Percentiles rank a stretch among this genome's conserved stretches.
phyloP scores from a whole-genome alignment of 768 basidiomycete species.

The Punctularia strigosozonata region DNA sequence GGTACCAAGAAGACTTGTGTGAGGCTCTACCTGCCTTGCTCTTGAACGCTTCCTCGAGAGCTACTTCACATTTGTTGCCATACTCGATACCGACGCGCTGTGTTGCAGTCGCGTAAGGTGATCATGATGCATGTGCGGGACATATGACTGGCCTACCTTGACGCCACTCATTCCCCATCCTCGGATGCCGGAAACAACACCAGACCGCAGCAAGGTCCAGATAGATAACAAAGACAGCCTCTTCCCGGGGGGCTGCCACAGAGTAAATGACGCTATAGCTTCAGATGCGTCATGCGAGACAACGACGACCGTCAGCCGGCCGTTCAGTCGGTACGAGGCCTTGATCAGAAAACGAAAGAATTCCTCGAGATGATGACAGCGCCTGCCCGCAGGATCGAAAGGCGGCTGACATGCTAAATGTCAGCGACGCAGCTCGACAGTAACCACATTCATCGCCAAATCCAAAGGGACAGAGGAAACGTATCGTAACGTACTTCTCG shows the following conservation, averaged over 20 bases:
- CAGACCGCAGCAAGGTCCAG: not conserved
- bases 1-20: not conserved
- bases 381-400: not conserved
- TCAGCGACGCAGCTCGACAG: too few relatives aligned
- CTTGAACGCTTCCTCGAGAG: not conserved
- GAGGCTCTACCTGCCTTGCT: not conserved
- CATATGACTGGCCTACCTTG: not conserved
- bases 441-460: too few relatives aligned
- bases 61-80: not conserved
- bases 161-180: not conserved
- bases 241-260: not conserved
- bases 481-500: slow-evolving; percentile 11
- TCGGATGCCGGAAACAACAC: not conserved
- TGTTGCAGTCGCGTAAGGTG: not conserved
- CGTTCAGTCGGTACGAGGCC: not conserved
- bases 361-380: slow-evolving; percentile 2
- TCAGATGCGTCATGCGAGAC: not conserved
- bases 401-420: too few relatives aligned
- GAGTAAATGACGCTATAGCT: not conserved
- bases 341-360: not conserved
- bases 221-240: not conserved
- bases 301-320: not conserved
- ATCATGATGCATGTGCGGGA: not conserved
- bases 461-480: too few relatives aligned
- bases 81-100: not conserved